Evolutionary conservation across 345 rosid species (phyloP), one percentile per base, ranked within the genome.

Genomic region (Gossypium sturtianum): DNA sequence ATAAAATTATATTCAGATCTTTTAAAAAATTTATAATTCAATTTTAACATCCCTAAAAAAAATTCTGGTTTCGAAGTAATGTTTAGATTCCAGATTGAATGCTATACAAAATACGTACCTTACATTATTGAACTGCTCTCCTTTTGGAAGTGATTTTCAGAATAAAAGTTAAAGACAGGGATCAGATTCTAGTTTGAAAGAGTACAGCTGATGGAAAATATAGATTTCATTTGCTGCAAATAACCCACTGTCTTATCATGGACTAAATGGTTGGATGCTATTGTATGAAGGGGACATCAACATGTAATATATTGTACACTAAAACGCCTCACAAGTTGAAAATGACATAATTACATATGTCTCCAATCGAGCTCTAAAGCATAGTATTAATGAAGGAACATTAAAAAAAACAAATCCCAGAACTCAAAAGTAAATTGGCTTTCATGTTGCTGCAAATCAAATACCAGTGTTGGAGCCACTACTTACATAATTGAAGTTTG

Each of bases 401-500:
- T 23, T 34, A 34, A 34, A 34, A 34, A 29, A 58, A 2, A 9
- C 66, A 78, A 38, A 72, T 38, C 66, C 77, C 66, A 74, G 25
- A 79, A 76, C 75, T 58, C 75, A 59, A 72, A 27, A 75, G 77
- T 5, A 58, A 78, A 71, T 41, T 68, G 74, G 70, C 64, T 64
- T 71, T 71, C 78, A 79, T 76, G 54, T 65, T 44, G 79, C 61
- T 53, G 83, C 75, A 84, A 61, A 66, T 47, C 41, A 34, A 34
- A 5, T 0, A 74, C 59, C 79, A 76, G 79, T 64, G 80, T 54
- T 76, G 66, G 73, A 75, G 66, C 73, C 78, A 67, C 41, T 34
- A 77, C 70, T 74, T 77, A 77, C 77, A 66, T 80, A 70, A 68
- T 73, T 73, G 20, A 59, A n/a, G 80, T 78, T 75, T 52, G 62